phyloP scores from a whole-genome alignment of 2,329 filamentous ascomycete species.

The Colletotrichum navitas region DNA sequence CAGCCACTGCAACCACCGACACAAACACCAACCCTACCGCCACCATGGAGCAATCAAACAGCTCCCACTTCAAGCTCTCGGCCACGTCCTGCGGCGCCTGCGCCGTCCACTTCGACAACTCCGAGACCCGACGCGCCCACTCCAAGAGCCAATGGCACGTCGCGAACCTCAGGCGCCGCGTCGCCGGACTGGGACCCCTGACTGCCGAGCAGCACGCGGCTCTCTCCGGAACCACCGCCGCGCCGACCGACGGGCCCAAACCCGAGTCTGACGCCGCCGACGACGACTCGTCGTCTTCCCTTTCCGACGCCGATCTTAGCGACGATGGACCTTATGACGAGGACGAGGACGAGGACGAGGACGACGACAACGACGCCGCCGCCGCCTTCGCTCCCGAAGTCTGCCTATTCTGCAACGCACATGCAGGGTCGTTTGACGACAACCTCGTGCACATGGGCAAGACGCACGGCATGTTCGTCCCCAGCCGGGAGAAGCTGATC shows the following conservation, averaged over 20 bases:
- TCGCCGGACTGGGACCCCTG: constrained; percentile 26
- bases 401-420: constrained; percentile 59
- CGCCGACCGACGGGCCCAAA: not conserved
- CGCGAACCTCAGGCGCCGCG: constrained; percentile 37
- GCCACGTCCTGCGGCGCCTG: constrained; percentile 35
- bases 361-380: not conserved
- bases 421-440: constrained; percentile 48
- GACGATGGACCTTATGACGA: not conserved
- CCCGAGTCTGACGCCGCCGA: constrained; percentile 7
- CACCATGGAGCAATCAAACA: constrained; percentile 14
- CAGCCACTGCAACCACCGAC: constrained; percentile 7
- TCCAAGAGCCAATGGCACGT: constrained; percentile 39
- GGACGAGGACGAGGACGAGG: not conserved
- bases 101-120: constrained; percentile 30
- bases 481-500: constrained; percentile 52
- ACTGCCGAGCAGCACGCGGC: constrained; percentile 29
- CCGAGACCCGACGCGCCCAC: constrained; percentile 31
- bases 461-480: constrained; percentile 61
- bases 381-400: constrained; percentile 46
- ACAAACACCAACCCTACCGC: not conserved
- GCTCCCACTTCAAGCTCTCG: constrained; percentile 38
- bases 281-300: constrained; percentile 22
- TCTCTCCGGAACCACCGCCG: not conserved
- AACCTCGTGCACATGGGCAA: constrained; percentile 63
- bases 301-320: constrained; percentile 8